These are phyloP conservation scores for Saccharomyces pastorianus DNA, from an alignment of 1,139 yeast genomes.

Conservation along the genomic window DNA sequence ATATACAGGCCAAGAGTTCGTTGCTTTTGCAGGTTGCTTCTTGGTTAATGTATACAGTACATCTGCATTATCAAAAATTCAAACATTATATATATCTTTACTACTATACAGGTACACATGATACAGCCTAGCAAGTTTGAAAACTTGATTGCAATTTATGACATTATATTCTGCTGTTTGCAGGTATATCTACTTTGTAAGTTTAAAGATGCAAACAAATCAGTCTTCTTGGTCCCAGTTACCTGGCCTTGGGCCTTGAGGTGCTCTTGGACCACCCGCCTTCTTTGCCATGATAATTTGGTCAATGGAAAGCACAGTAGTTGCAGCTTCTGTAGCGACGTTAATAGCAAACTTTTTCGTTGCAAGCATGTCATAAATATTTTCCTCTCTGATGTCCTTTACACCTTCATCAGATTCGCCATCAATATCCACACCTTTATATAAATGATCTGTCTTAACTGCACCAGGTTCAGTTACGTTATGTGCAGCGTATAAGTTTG, in stretches of 20 bases:
- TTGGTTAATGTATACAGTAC: not conserved
- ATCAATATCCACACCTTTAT: slow-evolving; percentile 67
- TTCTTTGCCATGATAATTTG: slow-evolving; percentile 73
- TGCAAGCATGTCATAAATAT: slow-evolving; percentile 73
- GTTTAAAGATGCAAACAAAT: not conserved
- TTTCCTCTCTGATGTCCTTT: slow-evolving; percentile 59
- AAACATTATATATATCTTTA: not conserved
- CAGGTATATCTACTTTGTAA: not conserved
- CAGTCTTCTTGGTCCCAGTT: slow-evolving; percentile 96
- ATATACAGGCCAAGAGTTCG: not conserved
- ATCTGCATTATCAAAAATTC: not conserved
- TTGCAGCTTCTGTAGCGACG: slow-evolving; percentile 93
- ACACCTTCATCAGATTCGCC: slow-evolving; percentile 58
- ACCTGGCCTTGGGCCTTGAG: slow-evolving; percentile 74
- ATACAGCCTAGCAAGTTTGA: not conserved
- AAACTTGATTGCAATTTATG: not conserved
- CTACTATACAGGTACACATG: not conserved
- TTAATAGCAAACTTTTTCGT: slow-evolving; percentile 82
- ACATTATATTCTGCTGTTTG: not conserved
- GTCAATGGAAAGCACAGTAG: slow-evolving; percentile 70
- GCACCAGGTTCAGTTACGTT: slow-evolving; percentile 31
- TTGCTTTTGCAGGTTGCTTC: not conserved
- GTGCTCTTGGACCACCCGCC: slow-evolving; percentile 92
- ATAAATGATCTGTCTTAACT: slow-evolving; percentile 33
- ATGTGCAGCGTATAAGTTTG: slow-evolving; percentile 84